Evolutionary conservation across 257 asterid species (phyloP), one percentile per base, ranked within the genome.

Genomic region (Scutellaria minor): DNA sequence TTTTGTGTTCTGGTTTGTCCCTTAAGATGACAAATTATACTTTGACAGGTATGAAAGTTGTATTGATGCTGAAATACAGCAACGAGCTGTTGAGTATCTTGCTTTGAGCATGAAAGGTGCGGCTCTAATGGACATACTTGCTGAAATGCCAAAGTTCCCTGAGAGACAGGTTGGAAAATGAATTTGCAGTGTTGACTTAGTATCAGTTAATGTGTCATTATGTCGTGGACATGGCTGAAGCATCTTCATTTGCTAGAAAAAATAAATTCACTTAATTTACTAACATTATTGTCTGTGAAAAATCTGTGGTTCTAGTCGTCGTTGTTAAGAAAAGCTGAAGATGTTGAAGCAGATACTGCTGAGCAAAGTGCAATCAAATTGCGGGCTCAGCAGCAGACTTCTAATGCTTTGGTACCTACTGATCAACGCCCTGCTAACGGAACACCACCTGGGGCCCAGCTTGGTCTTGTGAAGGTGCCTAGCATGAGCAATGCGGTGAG

Each of bases 101-200:
- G 91, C 90, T 74, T 66, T 93, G 87, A 90, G 98, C 85, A 81
- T 78, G 86, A 93, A 90, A 86, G 97, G 97, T 70, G 96, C 92
- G 64, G 86, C 88, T 72, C 82, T 90, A 56, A 82, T 83, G 97
- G 97, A 87, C 79, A 82, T 93, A 81, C 85, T 93, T 76, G 95
- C 98, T 77, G 97, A 93, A 87, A 93, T 93, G 98, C 98, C 97
- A 2, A 90, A 93, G 85, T 90, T 93, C 75, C 96, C 98, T 24
- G 98, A 93, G 80, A 86, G 98, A 57, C 98, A 93, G 97, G 98
- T 90, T 70, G 53, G 72, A 45, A 35, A 70, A 20, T 35, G 54
- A 48, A 74, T 76, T 71, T 65, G 20, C 74, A 42, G 37, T 62
- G 51, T 62, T 42, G 75, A 70, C 67, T 66, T 66, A 12, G 53